phyloP scores from a whole-genome alignment of 805 yeast species.

The Candida glaebosa region DNA sequence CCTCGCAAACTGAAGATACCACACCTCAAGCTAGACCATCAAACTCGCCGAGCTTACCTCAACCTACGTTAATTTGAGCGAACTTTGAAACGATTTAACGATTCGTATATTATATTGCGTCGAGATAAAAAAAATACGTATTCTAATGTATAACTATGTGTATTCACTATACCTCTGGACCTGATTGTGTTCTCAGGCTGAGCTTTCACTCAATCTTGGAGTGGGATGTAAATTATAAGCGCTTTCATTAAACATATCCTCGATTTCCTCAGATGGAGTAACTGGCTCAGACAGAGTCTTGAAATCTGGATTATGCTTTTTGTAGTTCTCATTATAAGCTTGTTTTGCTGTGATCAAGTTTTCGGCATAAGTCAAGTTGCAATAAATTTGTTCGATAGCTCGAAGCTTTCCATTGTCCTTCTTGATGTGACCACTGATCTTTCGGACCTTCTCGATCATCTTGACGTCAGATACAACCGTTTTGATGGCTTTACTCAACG shows the following conservation, averaged over 20 bases:
- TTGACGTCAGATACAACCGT: constrained; percentile 64
- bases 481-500: constrained; percentile 64
- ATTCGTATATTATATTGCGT: too few species aligned
- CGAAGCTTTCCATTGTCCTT: constrained; percentile 76
- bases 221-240: neutral
- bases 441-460: constrained; percentile 63
- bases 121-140: too few species aligned
- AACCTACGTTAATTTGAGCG: neutral
- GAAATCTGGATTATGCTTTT: constrained; percentile 15
- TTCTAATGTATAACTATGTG: too few species aligned
- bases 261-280: constrained; percentile 21
- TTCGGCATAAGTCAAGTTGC: constrained; percentile 73
- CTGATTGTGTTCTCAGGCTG: too few species aligned
- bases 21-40: neutral
- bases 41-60: neutral
- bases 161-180: too few species aligned
- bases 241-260: neutral
- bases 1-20: neutral
- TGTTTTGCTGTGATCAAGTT: constrained; percentile 50
- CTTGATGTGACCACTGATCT: constrained; percentile 58
- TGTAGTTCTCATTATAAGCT: constrained; percentile 26
- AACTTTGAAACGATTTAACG: too few species aligned
- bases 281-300: constrained; percentile 19
- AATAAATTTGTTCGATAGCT: constrained; percentile 78
- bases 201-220: neutral